Conservation (phyloP, 805 yeast species). For the Myxozyma monticola region DNA sequence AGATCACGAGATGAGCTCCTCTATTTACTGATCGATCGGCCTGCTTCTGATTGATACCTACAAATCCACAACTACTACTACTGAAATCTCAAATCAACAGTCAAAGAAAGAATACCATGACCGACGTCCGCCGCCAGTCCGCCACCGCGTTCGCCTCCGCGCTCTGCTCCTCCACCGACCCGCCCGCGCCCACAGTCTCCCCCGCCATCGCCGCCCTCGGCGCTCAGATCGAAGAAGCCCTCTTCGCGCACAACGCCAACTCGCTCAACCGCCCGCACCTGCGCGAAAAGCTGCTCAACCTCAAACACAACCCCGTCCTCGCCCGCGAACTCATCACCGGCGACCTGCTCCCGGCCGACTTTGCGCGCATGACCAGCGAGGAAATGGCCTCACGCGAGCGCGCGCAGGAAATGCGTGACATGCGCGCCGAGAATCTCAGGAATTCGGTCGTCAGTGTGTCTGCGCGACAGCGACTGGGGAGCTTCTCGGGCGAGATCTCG, state of each 20-base stretch:
- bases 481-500: slow-evolving; percentile 2
- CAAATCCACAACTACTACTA: too few relatives aligned
- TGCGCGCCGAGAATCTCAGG: slow-evolving; percentile 9
- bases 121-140: too few relatives aligned
- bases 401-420: background rate
- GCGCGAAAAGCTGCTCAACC: slow-evolving; percentile 43
- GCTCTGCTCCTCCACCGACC: too few relatives aligned
- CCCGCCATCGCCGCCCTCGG: slow-evolving; percentile 1
- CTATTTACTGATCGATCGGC: too few relatives aligned
- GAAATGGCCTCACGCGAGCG: slow-evolving; percentile 12
- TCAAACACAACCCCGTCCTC: slow-evolving; percentile 17
- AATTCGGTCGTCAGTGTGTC: slow-evolving; percentile 3
- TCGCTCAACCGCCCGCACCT: slow-evolving; percentile 42
- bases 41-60: too few relatives aligned
- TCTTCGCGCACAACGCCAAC: slow-evolving; percentile 4
- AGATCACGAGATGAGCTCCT: too few relatives aligned
- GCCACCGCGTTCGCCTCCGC: too few relatives aligned
- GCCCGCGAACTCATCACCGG: slow-evolving; percentile 9
- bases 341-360: slow-evolving; percentile 7
- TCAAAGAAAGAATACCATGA: too few relatives aligned
- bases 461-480: background rate
- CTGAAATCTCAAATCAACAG: too few relatives aligned
- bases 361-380: slow-evolving; percentile 16
- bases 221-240: slow-evolving; percentile 10
- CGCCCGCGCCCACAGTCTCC: background rate